Evolutionary conservation across 129 eudicot species (phyloP).

Genomic region (Logfia minima): DNA sequence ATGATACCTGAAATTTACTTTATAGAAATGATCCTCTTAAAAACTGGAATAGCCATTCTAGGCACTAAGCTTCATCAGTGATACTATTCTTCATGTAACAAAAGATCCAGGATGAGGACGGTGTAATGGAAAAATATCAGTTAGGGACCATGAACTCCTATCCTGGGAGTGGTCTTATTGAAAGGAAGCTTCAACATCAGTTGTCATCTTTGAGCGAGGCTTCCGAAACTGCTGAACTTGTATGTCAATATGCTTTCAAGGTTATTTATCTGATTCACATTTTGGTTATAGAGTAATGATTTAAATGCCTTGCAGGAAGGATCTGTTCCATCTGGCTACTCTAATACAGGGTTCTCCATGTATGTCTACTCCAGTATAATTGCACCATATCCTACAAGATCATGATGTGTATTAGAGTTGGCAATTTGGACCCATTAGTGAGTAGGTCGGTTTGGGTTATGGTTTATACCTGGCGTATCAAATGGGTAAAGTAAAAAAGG

Average conservation of each 20-base stretch:
- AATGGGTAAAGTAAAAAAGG: not conserved
- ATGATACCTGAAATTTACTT: slow-evolving; percentile 23
- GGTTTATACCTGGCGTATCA: not conserved
- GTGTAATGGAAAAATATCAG: slow-evolving; percentile 52
- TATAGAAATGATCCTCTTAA: slow-evolving; percentile 4
- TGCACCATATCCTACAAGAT: slow-evolving; percentile 20
- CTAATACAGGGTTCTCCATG: slow-evolving; percentile 36
- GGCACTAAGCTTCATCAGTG: slow-evolving; percentile 14
- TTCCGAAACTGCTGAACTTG: slow-evolving; percentile 65
- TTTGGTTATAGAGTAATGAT: slow-evolving; percentile 10
- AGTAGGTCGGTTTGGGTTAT: not conserved
- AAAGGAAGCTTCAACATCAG: slow-evolving; percentile 54
- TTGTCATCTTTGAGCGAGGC: slow-evolving; percentile 52
- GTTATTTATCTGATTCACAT: not conserved
- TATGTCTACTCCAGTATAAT: slow-evolving; percentile 32
- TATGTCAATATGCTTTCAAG: slow-evolving; percentile 33
- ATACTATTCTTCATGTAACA: slow-evolving; percentile 29
- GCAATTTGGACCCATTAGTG: not conserved
- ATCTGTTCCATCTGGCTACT: slow-evolving; percentile 41
- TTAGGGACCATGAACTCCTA: slow-evolving; percentile 41
- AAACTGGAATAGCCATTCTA: not conserved
- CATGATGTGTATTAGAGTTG: slow-evolving; percentile 27
- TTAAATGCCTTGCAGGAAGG: slow-evolving; percentile 34
- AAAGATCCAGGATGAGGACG: slow-evolving; percentile 83
- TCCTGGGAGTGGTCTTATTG: slow-evolving; percentile 35